Conservation (phyloP, 768 basidiomycete species). For the Tricholoma flavovirens region DNA sequence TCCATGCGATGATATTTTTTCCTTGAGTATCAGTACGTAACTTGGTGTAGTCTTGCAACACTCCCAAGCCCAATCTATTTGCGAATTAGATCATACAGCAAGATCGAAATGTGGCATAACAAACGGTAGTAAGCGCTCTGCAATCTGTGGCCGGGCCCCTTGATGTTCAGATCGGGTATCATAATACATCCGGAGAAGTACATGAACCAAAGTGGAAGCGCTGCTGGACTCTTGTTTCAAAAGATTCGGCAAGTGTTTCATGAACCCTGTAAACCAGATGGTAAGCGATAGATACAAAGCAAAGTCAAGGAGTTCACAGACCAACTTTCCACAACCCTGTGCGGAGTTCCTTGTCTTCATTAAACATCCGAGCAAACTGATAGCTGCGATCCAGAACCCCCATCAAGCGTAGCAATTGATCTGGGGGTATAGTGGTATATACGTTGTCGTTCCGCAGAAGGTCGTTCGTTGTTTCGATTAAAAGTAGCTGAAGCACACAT, state of each 20-base stretch:
- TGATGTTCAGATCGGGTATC: constrained; percentile 88
- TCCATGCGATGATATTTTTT: constrained; percentile 96
- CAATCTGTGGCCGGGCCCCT: constrained; percentile 73
- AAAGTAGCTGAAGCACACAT: constrained; percentile 92
- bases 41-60: constrained; percentile 87
- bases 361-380: constrained; percentile 95
- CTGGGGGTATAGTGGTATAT: constrained; percentile 90
- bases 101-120: constrained; percentile 19
- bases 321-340: constrained; percentile 99
- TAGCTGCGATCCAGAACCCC: constrained; percentile 95
- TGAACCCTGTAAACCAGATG: constrained; percentile 64
- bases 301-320: constrained; percentile 36
- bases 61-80: constrained; percentile 75
- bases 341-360: constrained; percentile 95
- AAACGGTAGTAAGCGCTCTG: constrained; percentile 65
- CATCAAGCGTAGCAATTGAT: constrained; percentile 90
- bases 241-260: constrained; percentile 98
- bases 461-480: constrained; percentile 97
- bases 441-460: constrained; percentile 88
- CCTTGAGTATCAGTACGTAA: constrained; percentile 86
- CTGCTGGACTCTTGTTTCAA: constrained; percentile 98
- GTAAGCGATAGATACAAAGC: background rate
- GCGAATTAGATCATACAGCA: constrained; percentile 7
- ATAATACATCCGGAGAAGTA: constrained; percentile 89
- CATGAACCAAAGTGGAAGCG: constrained; percentile 89